Evolutionary conservation across 2,329 filamentous ascomycete genomes (phyloP), one percentile per base, ranked within the genome.

Genomic region (Alternaria burnsii): DNA sequence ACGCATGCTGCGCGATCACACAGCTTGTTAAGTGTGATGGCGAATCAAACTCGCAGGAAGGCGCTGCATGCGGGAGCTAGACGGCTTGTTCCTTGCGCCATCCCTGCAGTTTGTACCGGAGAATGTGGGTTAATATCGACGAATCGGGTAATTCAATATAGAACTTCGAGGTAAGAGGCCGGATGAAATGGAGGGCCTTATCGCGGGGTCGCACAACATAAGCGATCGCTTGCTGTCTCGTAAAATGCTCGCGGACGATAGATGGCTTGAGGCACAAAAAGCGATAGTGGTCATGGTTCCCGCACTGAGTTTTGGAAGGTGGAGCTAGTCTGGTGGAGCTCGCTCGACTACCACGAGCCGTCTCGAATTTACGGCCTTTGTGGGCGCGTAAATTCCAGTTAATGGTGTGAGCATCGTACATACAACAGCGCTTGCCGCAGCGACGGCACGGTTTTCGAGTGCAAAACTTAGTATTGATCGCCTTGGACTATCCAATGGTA

Each of bases 1-100:
- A 66, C 62, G 61, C 62, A 67, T 64, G 56, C 65, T 63, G 70
- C 61, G 61, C 68, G 55, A 73, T 76, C 74, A 75, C 73, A 71
- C 63, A 61, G 66, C 63, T 56, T 63, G 66, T 66, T 58, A 53
- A 58, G 62, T 63, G 61, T 68, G 62, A 60, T 43, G 41, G 61
- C 71, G 68, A 73, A 73, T 74, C 66, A 70, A 34, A 53, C 36
- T 43, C 59, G 57, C 59, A 65, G 54, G 24, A 14, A 14, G 48
- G 47, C 40, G 30, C 34, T 30, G 57, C 20, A 30, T 2, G 52
- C 66, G 66, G 66, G 62, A 65, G 54, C 66, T 67, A 68, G 55
- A 56, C 48, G 57, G 63, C 47, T 34, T 48, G 59, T 63, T 62
- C 63, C 66, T 63, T 62, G 61, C 57, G 57, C 59, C 28, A 64